These are phyloP conservation scores for Tylopilus vinaceipallidus DNA, from an alignment of 768 basidiomycete genomes.

Conservation along the genomic window DNA sequence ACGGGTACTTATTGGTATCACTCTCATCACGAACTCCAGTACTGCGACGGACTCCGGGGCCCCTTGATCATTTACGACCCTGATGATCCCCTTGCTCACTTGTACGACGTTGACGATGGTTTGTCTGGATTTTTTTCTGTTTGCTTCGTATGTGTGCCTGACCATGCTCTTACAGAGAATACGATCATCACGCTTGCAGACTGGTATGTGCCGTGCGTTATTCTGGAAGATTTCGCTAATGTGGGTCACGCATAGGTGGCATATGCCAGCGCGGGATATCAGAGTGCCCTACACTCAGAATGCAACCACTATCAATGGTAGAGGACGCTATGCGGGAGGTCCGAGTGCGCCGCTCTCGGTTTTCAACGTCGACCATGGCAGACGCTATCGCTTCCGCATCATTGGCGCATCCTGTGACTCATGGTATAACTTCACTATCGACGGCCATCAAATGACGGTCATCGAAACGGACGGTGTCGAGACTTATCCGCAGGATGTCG, in stretches of 20 bases:
- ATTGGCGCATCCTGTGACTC: conserved; percentile 35
- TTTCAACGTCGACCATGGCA: conserved; percentile 37
- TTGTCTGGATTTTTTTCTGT: background rate
- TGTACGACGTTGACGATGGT: conserved; percentile 52
- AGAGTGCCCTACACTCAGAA: conserved; percentile 29
- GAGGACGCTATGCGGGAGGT: conserved; percentile 37
- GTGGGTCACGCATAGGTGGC: conserved; percentile 23
- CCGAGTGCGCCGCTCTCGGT: conserved; percentile 36
- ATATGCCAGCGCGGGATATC: conserved; percentile 21
- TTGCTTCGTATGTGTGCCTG: background rate
- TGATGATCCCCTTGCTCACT: conserved; percentile 36
- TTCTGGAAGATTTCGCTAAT: background rate
- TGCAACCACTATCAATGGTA: conserved; percentile 46
- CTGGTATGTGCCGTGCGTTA: conserved; percentile 33
- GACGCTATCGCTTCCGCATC: conserved; percentile 41
- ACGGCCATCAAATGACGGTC: conserved; percentile 37
- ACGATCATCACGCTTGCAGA: conserved; percentile 45
- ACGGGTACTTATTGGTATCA: conserved; percentile 52
- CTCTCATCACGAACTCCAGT: conserved; percentile 39
- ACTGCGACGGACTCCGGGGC: conserved; percentile 43
- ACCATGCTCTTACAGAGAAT: conserved; percentile 26
- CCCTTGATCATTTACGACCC: conserved; percentile 47
- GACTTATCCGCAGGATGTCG: conserved; percentile 34
- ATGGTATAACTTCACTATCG: conserved; percentile 34
- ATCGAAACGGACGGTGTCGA: conserved; percentile 45